Evolutionary conservation across 2,329 filamentous ascomycete genomes (phyloP).

Genomic region (Colletotrichum magnum): DNA sequence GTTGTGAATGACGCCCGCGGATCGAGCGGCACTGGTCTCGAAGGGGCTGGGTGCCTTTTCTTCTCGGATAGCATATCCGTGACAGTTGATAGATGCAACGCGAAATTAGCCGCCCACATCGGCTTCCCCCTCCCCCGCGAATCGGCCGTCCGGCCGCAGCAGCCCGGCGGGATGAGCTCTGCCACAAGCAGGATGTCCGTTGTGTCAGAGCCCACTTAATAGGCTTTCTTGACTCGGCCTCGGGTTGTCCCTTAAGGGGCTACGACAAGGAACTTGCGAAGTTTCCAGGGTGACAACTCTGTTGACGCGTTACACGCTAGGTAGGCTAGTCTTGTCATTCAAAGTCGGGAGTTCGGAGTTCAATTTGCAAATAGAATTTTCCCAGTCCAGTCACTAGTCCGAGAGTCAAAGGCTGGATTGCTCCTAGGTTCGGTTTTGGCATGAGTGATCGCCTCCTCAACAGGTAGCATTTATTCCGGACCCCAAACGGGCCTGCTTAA

Average conservation of each 20-base stretch:
- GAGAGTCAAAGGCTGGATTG: slow-evolving; percentile 5
- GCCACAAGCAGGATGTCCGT: background rate
- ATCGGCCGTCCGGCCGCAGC: slow-evolving; percentile 1
- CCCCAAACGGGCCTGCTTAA: slow-evolving; percentile 1
- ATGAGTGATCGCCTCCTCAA: slow-evolving; percentile 22
- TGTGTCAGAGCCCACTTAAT: slow-evolving; percentile 5
- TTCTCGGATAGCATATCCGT: background rate
- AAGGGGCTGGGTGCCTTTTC: slow-evolving; percentile 5
- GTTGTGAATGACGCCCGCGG: background rate
- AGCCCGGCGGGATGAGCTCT: background rate
- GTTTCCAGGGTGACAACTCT: slow-evolving; percentile 1
- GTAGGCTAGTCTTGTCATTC: slow-evolving; percentile 18
- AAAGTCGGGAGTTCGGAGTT: background rate
- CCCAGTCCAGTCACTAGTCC: no score
- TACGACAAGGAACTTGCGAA: background rate
- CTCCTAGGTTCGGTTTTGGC: slow-evolving; percentile 3
- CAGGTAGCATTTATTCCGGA: slow-evolving; percentile 7
- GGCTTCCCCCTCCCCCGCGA: slow-evolving; percentile 2
- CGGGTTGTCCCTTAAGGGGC: background rate
- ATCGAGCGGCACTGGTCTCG: slow-evolving; percentile 5
- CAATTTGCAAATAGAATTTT: background rate
- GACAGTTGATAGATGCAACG: no score
- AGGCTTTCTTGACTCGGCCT: slow-evolving; percentile 21
- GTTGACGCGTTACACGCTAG: background rate
- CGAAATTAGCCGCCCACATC: background rate